phyloP scores from a whole-genome alignment of 345 rosid genomes.

The Eutrema yunnanense region DNA sequence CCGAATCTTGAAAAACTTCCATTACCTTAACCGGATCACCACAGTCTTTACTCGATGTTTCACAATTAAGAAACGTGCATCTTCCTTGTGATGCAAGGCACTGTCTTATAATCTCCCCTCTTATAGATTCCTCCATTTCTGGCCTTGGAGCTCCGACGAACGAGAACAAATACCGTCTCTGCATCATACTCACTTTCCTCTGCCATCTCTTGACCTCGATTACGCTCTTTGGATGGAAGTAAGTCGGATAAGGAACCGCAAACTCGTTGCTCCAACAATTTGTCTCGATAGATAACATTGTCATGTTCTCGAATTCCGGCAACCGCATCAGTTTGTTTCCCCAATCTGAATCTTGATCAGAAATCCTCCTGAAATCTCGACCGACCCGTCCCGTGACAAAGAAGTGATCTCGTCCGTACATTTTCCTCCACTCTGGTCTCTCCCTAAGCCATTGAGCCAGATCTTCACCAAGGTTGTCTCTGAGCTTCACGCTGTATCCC shows the following conservation, averaged over 20 bases:
- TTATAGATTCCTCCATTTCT: constrained; percentile 14
- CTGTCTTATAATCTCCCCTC: constrained; percentile 38
- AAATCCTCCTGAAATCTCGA: constrained; percentile 28
- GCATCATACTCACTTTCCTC: constrained; percentile 12
- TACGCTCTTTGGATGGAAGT: constrained; percentile 33
- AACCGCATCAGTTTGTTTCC: constrained; percentile 40
- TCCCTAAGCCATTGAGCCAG: constrained; percentile 34
- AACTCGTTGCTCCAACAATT: constrained; percentile 24
- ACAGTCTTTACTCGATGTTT: constrained; percentile 15
- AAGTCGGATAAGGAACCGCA: constrained; percentile 42
- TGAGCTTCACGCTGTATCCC: constrained; percentile 24
- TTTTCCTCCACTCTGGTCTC: constrained; percentile 37
- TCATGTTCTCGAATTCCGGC: constrained; percentile 32
- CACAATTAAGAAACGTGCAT: constrained; percentile 40
- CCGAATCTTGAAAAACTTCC: constrained; percentile 31
- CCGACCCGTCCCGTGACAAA: constrained; percentile 36
- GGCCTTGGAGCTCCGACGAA: constrained; percentile 36
- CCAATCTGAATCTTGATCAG: constrained; percentile 32
- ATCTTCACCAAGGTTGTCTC: constrained; percentile 31
- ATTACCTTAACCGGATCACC: constrained; percentile 36
- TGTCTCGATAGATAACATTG: constrained; percentile 36
- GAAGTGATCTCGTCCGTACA: constrained; percentile 40
- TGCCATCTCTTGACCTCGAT: constrained; percentile 35
- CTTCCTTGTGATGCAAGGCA: constrained; percentile 26
- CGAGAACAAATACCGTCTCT: constrained; percentile 27